phyloP scores from a whole-genome alignment of 306 rosid species.

The Rubus parviflorus region DNA sequence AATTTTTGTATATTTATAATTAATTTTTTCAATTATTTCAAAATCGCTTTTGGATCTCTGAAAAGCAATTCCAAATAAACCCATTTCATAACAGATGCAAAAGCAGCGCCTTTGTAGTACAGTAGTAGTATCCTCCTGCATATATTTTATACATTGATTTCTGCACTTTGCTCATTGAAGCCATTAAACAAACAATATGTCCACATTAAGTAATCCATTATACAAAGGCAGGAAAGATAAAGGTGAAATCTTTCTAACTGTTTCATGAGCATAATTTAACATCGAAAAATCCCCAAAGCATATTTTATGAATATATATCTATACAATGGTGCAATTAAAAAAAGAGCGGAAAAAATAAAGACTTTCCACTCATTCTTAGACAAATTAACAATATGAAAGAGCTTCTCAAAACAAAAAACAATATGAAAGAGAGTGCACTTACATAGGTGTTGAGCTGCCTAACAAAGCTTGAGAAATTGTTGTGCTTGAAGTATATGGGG shows the following conservation, averaged over 20 bases:
- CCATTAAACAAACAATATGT: slow-evolving; percentile 26
- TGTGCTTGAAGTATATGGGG: slow-evolving; percentile 89
- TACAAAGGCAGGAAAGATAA: slow-evolving; percentile 2
- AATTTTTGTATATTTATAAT: no score
- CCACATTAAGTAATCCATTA: slow-evolving; percentile 13
- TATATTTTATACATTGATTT: slow-evolving; percentile 1
- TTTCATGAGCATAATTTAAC: slow-evolving; percentile 15
- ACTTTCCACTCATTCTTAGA: background rate
- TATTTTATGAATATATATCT: background rate
- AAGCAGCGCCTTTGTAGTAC: no score
- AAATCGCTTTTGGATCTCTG: no score
- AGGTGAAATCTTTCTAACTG: slow-evolving; percentile 6
- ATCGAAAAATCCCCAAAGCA: background rate
- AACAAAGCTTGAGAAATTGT: slow-evolving; percentile 91
- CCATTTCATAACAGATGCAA: no score
- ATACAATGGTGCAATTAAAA: no score
- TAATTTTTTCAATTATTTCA: no score
- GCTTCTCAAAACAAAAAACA: no score
- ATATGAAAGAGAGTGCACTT: slow-evolving; percentile 29
- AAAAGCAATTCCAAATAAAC: no score
- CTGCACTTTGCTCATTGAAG: slow-evolving; percentile 18
- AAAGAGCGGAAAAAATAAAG: background rate
- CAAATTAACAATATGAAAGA: no score
- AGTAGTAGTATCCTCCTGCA: no score
- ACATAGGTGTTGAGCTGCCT: slow-evolving; percentile 96